Conservation (phyloP, 2,329 filamentous ascomycete genomes). For the Monosporascus sp. region DNA sequence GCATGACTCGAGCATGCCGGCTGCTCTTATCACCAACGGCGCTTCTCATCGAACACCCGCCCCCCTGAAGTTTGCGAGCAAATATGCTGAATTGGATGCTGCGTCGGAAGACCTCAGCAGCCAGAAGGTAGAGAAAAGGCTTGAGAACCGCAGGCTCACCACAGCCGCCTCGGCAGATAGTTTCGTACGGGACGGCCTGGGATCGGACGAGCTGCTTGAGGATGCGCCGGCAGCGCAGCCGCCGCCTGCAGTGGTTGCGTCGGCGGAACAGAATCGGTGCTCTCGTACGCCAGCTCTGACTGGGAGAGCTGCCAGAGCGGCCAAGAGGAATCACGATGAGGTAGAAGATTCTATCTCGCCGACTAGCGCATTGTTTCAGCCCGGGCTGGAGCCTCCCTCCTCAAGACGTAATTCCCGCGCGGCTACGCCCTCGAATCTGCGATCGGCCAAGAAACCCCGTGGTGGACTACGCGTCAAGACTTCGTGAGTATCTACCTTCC, state of each 20-base stretch:
- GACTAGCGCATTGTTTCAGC: conserved; percentile 42
- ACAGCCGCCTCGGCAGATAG: conserved; percentile 17
- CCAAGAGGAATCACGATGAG: conserved; percentile 51
- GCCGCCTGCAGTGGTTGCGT: conserved; percentile 14
- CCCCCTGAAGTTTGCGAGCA: conserved; percentile 20
- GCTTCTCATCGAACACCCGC: conserved; percentile 9
- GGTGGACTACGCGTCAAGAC: conserved; percentile 61
- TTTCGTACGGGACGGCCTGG: conserved; percentile 21
- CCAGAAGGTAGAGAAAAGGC: conserved; percentile 21
- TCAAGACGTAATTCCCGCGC: conserved; percentile 52
- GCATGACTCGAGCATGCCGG: conserved; percentile 26
- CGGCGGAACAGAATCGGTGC: conserved; percentile 18
- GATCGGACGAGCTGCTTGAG: conserved; percentile 12
- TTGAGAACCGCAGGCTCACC: conserved; percentile 18
- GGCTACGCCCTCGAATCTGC: conserved; percentile 52
- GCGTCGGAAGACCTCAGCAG: conserved; percentile 11
- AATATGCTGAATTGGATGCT: conserved; percentile 17
- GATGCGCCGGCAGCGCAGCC: conserved; percentile 17
- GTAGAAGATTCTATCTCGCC: conserved; percentile 50
- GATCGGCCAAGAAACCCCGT: conserved; percentile 54
- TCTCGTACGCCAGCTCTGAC: conserved; percentile 24
- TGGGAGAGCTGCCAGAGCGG: conserved; percentile 25
- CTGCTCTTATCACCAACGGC: conserved; percentile 21
- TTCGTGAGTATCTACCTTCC: conserved; percentile 51
- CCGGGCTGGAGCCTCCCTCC: conserved; percentile 36